Evolutionary conservation across 2,329 filamentous ascomycete species (phyloP).

Genomic region (Teratosphaeria zuluensis): DNA sequence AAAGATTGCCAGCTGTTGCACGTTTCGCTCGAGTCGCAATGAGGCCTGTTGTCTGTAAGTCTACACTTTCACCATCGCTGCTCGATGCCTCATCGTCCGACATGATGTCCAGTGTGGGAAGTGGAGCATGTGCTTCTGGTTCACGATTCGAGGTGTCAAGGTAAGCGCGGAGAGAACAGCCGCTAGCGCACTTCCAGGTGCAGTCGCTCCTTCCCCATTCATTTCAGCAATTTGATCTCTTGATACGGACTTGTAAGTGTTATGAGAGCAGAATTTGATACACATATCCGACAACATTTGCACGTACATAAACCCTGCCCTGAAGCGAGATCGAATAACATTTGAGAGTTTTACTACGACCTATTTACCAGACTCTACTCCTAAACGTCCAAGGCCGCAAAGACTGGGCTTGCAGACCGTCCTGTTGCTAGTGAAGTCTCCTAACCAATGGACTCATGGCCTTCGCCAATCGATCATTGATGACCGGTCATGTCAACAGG

Average conservation of each 20-base stretch:
- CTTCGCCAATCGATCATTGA: no score
- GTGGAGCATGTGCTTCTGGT: neutral
- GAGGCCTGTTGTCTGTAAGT: slow-evolving; percentile 39
- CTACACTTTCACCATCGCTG: slow-evolving; percentile 13
- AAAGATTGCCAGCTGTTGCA: slow-evolving; percentile 73
- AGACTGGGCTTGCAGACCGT: no score
- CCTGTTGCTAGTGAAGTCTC: no score
- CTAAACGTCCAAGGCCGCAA: no score
- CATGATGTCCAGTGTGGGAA: slow-evolving; percentile 7
- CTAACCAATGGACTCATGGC: no score
- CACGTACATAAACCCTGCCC: no score
- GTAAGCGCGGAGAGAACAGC: neutral
- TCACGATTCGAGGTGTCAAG: neutral
- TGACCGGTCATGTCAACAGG: no score
- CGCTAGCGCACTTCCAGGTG: neutral
- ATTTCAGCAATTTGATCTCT: neutral
- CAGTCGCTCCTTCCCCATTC: neutral
- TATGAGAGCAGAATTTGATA: neutral
- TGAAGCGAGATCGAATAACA: no score
- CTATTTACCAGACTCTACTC: no score
- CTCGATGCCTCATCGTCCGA: slow-evolving; percentile 15
- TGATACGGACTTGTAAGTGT: no score
- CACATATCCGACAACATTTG: neutral
- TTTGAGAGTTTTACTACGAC: no score
- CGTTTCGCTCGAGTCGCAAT: slow-evolving; percentile 65